A percentile compares a stretch with the other conserved stretches of the same genome.
Evolutionary conservation across 2,329 filamentous ascomycete species (phyloP).

Genomic region (Colletotrichum phormii): DNA sequence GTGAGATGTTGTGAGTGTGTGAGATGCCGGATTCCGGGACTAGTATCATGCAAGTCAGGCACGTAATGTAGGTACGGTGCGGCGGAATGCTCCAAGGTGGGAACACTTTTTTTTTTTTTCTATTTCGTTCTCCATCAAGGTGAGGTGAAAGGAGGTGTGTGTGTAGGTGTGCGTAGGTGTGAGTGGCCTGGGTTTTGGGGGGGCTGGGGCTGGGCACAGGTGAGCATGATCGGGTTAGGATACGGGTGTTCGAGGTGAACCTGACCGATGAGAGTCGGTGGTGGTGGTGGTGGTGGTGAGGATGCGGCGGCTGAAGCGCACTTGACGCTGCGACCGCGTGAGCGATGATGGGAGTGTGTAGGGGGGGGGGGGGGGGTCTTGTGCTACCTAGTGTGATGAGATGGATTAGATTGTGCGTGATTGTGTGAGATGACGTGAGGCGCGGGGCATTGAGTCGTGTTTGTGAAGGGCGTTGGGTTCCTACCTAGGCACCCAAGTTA

Average conservation of each 20-base stretch:
- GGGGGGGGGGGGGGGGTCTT: background rate
- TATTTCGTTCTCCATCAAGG: background rate
- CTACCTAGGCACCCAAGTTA: too few relatives aligned
- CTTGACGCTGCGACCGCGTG: conserved; percentile 8
- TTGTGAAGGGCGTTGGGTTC: too few relatives aligned
- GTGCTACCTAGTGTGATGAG: background rate
- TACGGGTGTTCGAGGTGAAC: background rate
- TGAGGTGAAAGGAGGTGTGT: background rate
- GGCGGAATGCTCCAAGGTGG: background rate
- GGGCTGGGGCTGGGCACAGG: background rate
- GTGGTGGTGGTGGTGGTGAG: background rate
- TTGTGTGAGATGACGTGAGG: conserved; percentile 27
- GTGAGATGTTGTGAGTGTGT: background rate
- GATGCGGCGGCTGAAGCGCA: conserved; percentile 1
- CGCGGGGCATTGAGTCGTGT: background rate
- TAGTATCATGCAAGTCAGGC: conserved; percentile 14
- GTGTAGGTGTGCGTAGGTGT: background rate
- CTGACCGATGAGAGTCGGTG: background rate
- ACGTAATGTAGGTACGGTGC: conserved; percentile 5
- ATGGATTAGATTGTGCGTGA: background rate
- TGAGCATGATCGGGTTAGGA: background rate
- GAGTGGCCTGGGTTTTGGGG: background rate
- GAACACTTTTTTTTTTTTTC: background rate
- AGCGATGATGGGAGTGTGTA: background rate
- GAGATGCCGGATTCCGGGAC: background rate